Base-by-base conservation (phyloP, 352 stramenopile genomes). In the Thalassiosira ordinaria region DNA sequence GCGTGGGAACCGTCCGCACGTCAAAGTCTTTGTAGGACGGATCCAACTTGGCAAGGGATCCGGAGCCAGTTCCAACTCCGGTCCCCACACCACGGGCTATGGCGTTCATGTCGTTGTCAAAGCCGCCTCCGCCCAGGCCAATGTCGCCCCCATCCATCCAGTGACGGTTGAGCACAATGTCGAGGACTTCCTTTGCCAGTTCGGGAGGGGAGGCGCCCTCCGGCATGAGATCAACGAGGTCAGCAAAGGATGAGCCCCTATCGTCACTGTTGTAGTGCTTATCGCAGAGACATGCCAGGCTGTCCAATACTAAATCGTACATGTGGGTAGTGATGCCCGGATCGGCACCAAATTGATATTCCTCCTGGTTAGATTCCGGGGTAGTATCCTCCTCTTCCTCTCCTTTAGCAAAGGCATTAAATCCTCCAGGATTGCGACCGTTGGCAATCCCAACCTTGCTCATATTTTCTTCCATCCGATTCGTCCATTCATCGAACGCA, bases 301-400 rank as follows among this genome's bases (percentile, higher is more conserved):
- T 49, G 51, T 87, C 79, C 51, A 87, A 62, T 27, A 87, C 37
- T 35, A 84, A 41, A 72, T 87, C 79, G 46, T 78, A 78, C 74
- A 87, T 83, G 39, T 84, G 67, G 11, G 57, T 63, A 24, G 79
- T 81, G 22, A 69, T 44, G 13, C 79, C 79, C 24, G 79, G 79
- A 56, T 56, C 9, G 37, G 79, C 74, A 24, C 79, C 79, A 44
- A 78, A 87, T 59, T 80, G 74, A 64, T 81, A 78, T 20, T 75
- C 63, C 52, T 84, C 67, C 16, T 33, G 47, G 20, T 74, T 62
- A 18, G 61, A 13, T 20, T 37, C n/a, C 13, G 56, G 0, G n/a
- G n/a, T n/a, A 4, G 41, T 22, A 11, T 46, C 47, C n/a, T 64
- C 57, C 13, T 51, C 56, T 24, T 71, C 24, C 0, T 64, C 29